Base-by-base conservation (phyloP, 495 filamentous ascomycete genomes). In the Cercophora scortea region DNA sequence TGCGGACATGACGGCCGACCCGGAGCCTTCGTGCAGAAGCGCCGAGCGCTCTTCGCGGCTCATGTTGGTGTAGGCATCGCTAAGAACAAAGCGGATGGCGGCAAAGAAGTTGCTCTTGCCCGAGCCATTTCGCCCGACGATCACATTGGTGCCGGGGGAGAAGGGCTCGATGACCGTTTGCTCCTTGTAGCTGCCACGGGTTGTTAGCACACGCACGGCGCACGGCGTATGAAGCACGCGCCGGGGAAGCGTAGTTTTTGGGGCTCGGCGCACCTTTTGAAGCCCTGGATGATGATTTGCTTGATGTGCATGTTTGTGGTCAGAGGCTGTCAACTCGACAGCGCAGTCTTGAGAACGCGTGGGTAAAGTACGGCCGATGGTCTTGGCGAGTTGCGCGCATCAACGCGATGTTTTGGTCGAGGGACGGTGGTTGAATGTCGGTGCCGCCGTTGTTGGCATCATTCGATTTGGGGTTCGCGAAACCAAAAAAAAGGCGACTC, bases 31-130 rank as follows among this genome's bases (percentile, higher is more conserved):
- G 65, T 98, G 93, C 4, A 99, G 78, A 9, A 99, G 82, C 25
- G 88, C 90, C 67, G 94, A 88, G 32, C 93, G 90, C 78, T 97
- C 92, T 66, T 99, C 94, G 55, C 93, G 84, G 45, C 86, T 88
- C 82, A 99, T 88, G 65, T 95, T 88, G 17, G 87, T 92, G 70
- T 99, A 99, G 49, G 89, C 90, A 84, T 98, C 90, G 67, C 91
- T 93, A 54, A 99, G 85, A 19, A 96, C 93, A 67, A 99, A 99
- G 17, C 91, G 91, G 72, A 99, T 96, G 33, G 93, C 93, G 41
- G 92, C 93, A 70, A 99, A 99, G 81, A 99, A 99, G 74, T 99
- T 99, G 67, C 90, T 95, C 77, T 99, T 99, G 61, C 93, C 93
- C 3, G 93, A 96, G 56, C 93, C 93, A 79, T 99, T 99, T 71